Conservation (phyloP, 768 basidiomycete genomes). For the Termitomyces heimii region DNA sequence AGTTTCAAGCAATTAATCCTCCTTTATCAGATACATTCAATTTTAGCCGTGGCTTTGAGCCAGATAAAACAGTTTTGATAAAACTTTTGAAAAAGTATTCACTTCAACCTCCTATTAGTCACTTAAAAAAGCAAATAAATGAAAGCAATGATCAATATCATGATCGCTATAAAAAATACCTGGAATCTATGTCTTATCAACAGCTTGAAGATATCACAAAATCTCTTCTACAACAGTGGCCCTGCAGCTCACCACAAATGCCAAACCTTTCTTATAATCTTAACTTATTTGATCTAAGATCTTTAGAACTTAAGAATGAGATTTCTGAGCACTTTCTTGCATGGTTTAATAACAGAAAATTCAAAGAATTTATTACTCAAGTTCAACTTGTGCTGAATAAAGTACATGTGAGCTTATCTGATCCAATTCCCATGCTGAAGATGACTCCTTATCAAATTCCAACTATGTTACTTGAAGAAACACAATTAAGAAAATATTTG, state of each 20-base stretch:
- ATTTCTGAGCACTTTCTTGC: background rate
- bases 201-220: background rate
- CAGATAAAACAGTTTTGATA: background rate
- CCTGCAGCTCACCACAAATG: background rate
- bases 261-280: background rate
- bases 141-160: background rate
- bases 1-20: background rate
- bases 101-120: background rate
- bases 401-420: background rate
- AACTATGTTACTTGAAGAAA: background rate
- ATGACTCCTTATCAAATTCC: background rate
- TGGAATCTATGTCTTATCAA: background rate
- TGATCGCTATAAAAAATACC: background rate
- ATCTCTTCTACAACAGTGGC: background rate
- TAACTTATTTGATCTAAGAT: background rate
- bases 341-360: background rate
- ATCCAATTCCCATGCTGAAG: background rate
- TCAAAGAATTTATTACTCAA: background rate
- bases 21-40: background rate
- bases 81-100: background rate
- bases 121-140: background rate
- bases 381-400: background rate
- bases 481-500: background rate
- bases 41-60: background rate
- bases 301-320: background rate